Evolutionary conservation across 352 stramenopile species (phyloP).

Genomic region (Globisporangium spiculum): DNA sequence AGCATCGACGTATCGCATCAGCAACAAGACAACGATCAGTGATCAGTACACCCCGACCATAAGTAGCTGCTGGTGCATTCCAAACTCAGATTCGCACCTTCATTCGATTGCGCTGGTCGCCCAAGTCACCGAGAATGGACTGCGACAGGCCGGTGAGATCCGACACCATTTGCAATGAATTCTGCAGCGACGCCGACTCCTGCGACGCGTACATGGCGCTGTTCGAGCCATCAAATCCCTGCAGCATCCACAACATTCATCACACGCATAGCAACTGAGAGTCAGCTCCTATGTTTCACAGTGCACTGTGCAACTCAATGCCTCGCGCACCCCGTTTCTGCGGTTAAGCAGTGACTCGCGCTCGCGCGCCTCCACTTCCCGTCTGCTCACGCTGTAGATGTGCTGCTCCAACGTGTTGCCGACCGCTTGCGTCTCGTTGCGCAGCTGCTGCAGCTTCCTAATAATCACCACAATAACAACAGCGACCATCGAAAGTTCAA

Average conservation of each 20-base stretch:
- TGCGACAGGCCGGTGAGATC: slow-evolving; percentile 72
- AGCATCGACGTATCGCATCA: slow-evolving; percentile 12
- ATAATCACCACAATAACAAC: background rate
- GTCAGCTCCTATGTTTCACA: background rate
- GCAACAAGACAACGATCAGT: background rate
- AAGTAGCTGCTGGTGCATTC: background rate
- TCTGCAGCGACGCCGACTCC: slow-evolving; percentile 74
- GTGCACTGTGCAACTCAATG: slow-evolving; percentile 17
- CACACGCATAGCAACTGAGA: background rate
- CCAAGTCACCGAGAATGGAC: slow-evolving; percentile 70
- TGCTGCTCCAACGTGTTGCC: slow-evolving; percentile 75
- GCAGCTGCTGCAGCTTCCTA: slow-evolving; percentile 72
- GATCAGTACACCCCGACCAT: background rate
- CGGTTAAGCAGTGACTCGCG: slow-evolving; percentile 73
- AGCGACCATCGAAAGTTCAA: background rate
- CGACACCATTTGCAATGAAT: slow-evolving; percentile 79
- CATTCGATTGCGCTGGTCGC: slow-evolving; percentile 62
- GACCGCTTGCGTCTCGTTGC: slow-evolving; percentile 65
- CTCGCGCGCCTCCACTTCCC: slow-evolving; percentile 64
- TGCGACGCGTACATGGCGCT: slow-evolving; percentile 70
- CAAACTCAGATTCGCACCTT: slow-evolving; percentile 33
- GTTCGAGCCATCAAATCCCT: slow-evolving; percentile 71
- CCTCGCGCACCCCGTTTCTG: slow-evolving; percentile 28
- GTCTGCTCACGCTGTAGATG: slow-evolving; percentile 65
- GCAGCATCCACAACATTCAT: background rate